Base-by-base conservation (phyloP, 139 green algal genomes). In the Haematococcus sp. region DNA sequence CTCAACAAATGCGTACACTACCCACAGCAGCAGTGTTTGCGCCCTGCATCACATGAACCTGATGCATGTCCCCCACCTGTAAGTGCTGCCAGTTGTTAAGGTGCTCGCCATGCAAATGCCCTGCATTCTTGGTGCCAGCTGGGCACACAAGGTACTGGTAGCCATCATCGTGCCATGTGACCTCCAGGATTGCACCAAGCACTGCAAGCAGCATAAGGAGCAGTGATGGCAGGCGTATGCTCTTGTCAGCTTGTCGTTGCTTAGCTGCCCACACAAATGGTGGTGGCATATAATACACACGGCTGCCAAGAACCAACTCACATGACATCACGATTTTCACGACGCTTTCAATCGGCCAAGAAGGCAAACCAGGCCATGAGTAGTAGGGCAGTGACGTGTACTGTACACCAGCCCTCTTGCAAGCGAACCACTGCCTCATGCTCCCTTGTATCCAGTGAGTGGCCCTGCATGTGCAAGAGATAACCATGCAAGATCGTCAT, bases 51-150 rank as follows among this genome's bases (percentile, higher is more conserved):
- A 7, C 40, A 19, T 7, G 7, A 7, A 7, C 40, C 40, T 19
- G 7, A 49, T 49, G 40, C 40, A 49, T 49, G 11, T n/a, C n/a
- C 40, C 40, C 7, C 40, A 49, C 40, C 40, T 49, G 40, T 11
- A 49, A 11, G 40, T 68, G 61, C 61, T 68, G 61, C 61, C 61
- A 68, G 61, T 68, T 68, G 61, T 68, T 68, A 31, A 68, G 35
- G 19, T 68, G 61, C 31, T 68, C 32, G 22, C 61, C 61, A 51
- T 68, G 16, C 2, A 68, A 30, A 17, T 68, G 61, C 2, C 61
- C 61, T 2, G 32, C 61, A 4, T 31, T 16, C 17, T 30, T 15
- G 4, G 61, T 68, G 32, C 61, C 61, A 28, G 32, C 9, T 11
- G 16, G 9, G 32, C 61, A 68, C 17, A 68, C 17, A n/a, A 68